Percentiles rank a stretch among this genome's conserved stretches.
Evolutionary conservation across 306 rosid species (phyloP).

Genomic region (Lathyrus oleraceus): DNA sequence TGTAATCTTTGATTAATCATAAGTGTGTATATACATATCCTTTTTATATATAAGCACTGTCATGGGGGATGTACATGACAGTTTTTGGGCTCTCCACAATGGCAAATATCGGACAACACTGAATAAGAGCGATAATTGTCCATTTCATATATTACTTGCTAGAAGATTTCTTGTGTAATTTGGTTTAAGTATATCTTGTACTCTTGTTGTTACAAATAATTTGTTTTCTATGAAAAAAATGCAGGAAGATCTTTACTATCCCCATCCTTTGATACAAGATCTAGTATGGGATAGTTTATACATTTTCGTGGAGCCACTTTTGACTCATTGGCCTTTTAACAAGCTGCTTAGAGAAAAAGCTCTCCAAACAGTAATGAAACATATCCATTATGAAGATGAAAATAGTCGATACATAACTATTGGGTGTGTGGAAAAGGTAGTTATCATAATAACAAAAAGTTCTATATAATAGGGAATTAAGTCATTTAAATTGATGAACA

Average conservation of each 20-base stretch:
- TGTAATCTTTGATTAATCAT: background rate
- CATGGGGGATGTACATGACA: no score
- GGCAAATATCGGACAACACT: no score
- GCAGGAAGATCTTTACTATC: slow-evolving; percentile 63
- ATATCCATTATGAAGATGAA: slow-evolving; percentile 73
- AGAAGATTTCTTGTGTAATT: no score
- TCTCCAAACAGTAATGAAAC: slow-evolving; percentile 58
- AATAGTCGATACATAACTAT: slow-evolving; percentile 57
- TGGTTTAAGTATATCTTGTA: no score
- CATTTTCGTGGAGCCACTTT: slow-evolving; percentile 53
- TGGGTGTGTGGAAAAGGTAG: slow-evolving; percentile 59
- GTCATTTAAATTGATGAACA: no score
- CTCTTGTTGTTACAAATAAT: background rate
- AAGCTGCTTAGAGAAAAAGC: slow-evolving; percentile 55
- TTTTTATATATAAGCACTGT: no score
- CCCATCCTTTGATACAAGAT: slow-evolving; percentile 56
- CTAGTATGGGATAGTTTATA: slow-evolving; percentile 66
- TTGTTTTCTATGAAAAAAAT: background rate
- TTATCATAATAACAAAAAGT: background rate
- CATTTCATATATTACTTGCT: background rate
- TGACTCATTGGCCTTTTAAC: slow-evolving; percentile 65
- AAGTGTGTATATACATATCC: background rate
- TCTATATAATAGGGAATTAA: no score
- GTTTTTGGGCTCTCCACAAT: no score
- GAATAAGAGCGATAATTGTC: background rate